phyloP scores from a whole-genome alignment of 225 moss, liverwort and hornwort genomes.

The Bryoerythrophyllum caledonicum region DNA sequence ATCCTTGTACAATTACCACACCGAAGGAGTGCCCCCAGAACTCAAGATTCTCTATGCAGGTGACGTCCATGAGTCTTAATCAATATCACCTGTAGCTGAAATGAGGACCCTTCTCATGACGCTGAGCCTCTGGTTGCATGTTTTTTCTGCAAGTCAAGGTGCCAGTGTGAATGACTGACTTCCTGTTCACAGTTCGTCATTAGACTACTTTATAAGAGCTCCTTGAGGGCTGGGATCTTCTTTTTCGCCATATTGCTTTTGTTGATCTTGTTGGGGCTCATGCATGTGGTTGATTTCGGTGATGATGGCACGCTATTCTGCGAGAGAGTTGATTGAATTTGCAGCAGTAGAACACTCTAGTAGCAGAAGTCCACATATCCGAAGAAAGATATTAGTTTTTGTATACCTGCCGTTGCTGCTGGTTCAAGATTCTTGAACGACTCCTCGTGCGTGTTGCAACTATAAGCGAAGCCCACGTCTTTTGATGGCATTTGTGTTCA shows the following conservation, averaged over 20 bases:
- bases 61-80: slow-evolving; percentile 3
- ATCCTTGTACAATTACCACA: slow-evolving; percentile 7
- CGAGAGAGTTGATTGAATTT: too few relatives aligned
- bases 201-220: not conserved
- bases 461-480: not conserved
- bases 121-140: slow-evolving; percentile 14
- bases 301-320: not conserved
- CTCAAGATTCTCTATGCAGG: slow-evolving; percentile 3
- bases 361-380: not conserved
- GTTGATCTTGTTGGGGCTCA: not conserved
- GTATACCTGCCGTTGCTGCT: not conserved
- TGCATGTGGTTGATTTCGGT: not conserved
- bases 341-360: not conserved
- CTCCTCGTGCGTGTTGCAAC: not conserved
- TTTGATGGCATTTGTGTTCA: not conserved
- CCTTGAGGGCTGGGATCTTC: not conserved
- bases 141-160: not conserved
- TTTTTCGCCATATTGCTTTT: not conserved
- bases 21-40: not conserved
- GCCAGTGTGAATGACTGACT: not conserved
- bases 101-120: not conserved
- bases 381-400: not conserved
- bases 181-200: not conserved
- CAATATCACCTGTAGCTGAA: not conserved
- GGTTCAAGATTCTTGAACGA: not conserved